Base-by-base conservation (phyloP, 2,329 filamentous ascomycete species). In the Ceratocystis papillata region DNA sequence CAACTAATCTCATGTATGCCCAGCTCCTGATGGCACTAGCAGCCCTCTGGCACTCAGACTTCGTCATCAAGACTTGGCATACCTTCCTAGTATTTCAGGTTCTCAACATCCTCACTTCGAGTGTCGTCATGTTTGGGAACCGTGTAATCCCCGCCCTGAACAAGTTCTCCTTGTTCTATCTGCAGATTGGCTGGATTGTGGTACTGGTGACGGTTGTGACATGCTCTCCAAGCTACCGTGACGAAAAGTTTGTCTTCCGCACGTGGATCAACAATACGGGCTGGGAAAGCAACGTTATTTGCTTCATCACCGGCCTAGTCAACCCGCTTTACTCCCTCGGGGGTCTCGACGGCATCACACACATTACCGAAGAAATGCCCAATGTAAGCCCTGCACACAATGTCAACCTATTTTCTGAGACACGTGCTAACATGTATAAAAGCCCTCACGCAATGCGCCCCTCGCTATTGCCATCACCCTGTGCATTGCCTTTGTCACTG, bases 261-360 rank as follows among this genome's bases (percentile, higher is more conserved):
- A 80, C 77, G 1, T 82, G 78, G 75, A 77, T 80, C 65, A 81
- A 81, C 69, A 78, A 80, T 61, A 81, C 80, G 0, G 79, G 80
- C 12, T 82, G 80, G 80, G 72, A 77, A 44, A 78, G 76, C 65
- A 76, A 79, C 65, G 77, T 74, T 0, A 77, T 81, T 44, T 78
- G 75, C 66, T 81, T 81, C 70, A 79, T 81, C 65, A 78, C 78
- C 0, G 79, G 79, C 0, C 71, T 81, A 2, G 77, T 81, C 1
- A 80, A 80, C 67, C 76, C 78, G 0, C 70, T 79, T 4, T 81
- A 78, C 70, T 75, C 75, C 25, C 73, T 81, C 15, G 77, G 78
- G 25, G 78, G 79, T 0, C 72, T 81, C 1, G 79, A 81, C 68
- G 77, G 77, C 0, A 76, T 78, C 3, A 77, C 77, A 0, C 79